Percentiles rank a stretch among this genome's conserved stretches.
Evolutionary conservation across 768 basidiomycete genomes (phyloP).

Genomic region (Candolleomyces eurysporus): DNA sequence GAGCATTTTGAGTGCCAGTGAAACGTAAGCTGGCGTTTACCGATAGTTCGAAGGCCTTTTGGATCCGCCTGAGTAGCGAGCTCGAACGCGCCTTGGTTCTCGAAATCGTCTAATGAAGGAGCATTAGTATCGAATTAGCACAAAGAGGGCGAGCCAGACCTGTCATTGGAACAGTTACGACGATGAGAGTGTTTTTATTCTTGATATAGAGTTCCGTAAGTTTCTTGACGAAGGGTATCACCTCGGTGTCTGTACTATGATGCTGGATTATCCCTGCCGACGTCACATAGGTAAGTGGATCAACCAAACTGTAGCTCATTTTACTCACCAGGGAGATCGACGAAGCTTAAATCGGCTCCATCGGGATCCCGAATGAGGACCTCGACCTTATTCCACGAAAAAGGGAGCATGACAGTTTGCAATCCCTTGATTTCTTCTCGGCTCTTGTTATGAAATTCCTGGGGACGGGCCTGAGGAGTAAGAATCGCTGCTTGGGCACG

Average conservation of each 20-base stretch:
- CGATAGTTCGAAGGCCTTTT: too few species aligned
- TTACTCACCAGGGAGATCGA: conserved; percentile 22
- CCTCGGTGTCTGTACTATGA: conserved; percentile 32
- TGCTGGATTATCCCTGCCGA: conserved; percentile 58
- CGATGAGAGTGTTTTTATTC: conserved; percentile 52
- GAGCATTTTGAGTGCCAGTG: too few species aligned
- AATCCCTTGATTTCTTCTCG: conserved; percentile 8
- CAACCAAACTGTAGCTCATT: conserved; percentile 1
- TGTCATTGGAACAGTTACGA: conserved; percentile 65
- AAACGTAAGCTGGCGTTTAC: too few species aligned
- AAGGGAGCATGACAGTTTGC: conserved; percentile 15
- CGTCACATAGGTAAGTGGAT: conserved; percentile 10
- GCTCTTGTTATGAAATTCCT: conserved; percentile 8
- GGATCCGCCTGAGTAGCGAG: too few species aligned
- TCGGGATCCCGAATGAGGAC: conserved; percentile 43
- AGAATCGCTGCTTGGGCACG: conserved; percentile 61
- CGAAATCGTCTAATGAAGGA: too few species aligned
- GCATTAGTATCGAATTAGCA: too few species aligned
- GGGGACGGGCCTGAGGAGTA: conserved; percentile 26
- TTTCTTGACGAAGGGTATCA: conserved; percentile 37
- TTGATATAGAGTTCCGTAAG: conserved; percentile 48
- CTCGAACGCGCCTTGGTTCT: too few species aligned
- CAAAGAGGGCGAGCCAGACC: conserved; percentile 32
- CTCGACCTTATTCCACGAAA: conserved; percentile 52
- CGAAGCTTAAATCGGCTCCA: conserved; percentile 48